phyloP scores from a whole-genome alignment of 495 filamentous ascomycete genomes.

The Aspergillus saccharolyticus region DNA sequence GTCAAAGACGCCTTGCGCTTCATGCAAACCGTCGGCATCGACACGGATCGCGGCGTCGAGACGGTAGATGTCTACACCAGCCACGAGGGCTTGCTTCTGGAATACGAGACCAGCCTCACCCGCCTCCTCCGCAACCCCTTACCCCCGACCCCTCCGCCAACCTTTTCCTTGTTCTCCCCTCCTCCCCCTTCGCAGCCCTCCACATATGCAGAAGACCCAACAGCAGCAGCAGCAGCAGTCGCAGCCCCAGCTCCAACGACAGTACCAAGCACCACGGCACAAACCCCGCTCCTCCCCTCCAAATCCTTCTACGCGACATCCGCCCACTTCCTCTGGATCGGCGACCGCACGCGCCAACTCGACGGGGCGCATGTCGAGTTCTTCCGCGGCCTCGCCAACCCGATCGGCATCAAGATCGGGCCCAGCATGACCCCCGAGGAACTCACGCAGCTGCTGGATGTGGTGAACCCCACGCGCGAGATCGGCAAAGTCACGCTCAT shows the following conservation, averaged over 20 bases:
- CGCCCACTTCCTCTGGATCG: constrained; percentile 98
- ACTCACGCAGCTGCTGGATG: constrained; percentile 68
- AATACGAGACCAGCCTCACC: constrained; percentile 88
- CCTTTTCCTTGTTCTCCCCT: constrained; percentile 39
- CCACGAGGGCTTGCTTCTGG: constrained; percentile 89
- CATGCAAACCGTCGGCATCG: constrained; percentile 92
- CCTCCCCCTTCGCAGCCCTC: constrained; percentile 45
- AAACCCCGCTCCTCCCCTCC: constrained; percentile 8
- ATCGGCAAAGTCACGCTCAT: constrained; percentile 92
- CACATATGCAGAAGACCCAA: background rate
- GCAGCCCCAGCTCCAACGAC: background rate
- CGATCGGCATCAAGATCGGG: constrained; percentile 92
- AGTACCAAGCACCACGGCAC: constrained; percentile 5
- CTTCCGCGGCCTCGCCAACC: constrained; percentile 93
- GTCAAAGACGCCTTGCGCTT: constrained; percentile 90
- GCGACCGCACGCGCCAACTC: constrained; percentile 89
- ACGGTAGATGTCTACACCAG: constrained; percentile 95
- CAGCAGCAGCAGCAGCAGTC: constrained; percentile 4
- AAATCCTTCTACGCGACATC: constrained; percentile 76
- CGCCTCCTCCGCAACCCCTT: constrained; percentile 64
- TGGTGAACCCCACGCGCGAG: constrained; percentile 76
- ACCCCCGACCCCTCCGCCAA: background rate
- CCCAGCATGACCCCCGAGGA: constrained; percentile 73
- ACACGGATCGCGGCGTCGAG: constrained; percentile 73
- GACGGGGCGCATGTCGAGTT: constrained; percentile 93